phyloP scores from a whole-genome alignment of 495 filamentous ascomycete genomes.

The Aspergillus nanangensis region DNA sequence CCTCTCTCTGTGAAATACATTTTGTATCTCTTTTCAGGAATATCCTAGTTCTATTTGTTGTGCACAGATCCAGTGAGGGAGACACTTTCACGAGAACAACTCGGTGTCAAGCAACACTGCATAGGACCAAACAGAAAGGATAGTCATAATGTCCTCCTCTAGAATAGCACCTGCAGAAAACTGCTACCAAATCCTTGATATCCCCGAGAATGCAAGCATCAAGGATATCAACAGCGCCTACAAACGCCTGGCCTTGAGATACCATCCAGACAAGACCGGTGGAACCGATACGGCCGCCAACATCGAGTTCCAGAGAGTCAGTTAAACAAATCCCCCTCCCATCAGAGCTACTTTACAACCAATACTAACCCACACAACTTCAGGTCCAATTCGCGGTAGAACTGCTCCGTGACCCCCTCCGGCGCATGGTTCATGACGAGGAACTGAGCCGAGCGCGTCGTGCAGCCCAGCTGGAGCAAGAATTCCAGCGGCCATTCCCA shows the following conservation, averaged over 20 bases:
- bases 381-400: slow-evolving; percentile 39
- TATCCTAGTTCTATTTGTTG: no score
- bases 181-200: slow-evolving; percentile 35
- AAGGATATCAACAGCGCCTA: slow-evolving; percentile 42
- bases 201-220: slow-evolving; percentile 25
- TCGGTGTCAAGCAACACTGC: no score
- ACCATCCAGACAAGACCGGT: slow-evolving; percentile 60
- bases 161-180: slow-evolving; percentile 3
- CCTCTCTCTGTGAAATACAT: no score
- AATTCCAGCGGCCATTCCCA: no score
- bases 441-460: background rate
- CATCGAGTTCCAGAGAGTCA: slow-evolving; percentile 42
- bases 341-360: background rate
- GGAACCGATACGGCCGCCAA: slow-evolving; percentile 25
- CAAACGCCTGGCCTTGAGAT: slow-evolving; percentile 47
- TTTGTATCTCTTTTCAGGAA: no score
- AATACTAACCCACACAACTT: slow-evolving; percentile 1
- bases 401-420: slow-evolving; percentile 28
- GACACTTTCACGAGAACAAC: no score
- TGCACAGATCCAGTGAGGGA: no score
- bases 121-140: background rate
- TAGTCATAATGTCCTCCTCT: slow-evolving; percentile 5
- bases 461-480: no score
- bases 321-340: background rate
- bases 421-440: slow-evolving; percentile 25